Evolutionary conservation across 257 asterid species (phyloP).

Genomic region (Petunia secreta): DNA sequence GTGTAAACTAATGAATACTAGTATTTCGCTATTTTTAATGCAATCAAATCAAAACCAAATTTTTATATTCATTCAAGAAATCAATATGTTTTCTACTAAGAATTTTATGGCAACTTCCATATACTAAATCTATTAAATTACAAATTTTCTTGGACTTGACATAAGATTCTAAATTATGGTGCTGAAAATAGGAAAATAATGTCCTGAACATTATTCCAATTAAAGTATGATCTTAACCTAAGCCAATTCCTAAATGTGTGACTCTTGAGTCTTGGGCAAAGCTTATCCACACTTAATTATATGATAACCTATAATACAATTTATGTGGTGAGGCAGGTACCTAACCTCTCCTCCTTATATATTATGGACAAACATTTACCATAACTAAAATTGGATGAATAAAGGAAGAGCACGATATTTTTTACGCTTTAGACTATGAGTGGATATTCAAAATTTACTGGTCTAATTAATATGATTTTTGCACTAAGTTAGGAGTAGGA

Average conservation of each 20-base stretch:
- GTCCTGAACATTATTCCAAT: background rate
- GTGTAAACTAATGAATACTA: background rate
- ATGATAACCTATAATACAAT: too few species aligned
- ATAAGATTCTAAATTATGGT: background rate
- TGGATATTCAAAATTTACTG: too few species aligned
- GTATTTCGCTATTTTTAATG: background rate
- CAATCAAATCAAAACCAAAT: constrained; percentile 17
- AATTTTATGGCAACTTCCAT: constrained; percentile 20
- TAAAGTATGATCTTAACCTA: constrained; percentile 4
- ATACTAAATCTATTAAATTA: background rate
- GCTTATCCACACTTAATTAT: background rate
- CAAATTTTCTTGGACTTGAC: background rate
- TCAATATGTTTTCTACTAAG: background rate
- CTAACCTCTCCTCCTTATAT: too few species aligned
- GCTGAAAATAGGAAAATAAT: background rate
- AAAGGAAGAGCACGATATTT: too few species aligned
- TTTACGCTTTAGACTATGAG: too few species aligned
- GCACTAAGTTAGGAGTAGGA: too few species aligned
- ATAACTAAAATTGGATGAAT: too few species aligned
- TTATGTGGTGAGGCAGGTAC: too few species aligned
- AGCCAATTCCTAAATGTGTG: constrained; percentile 7
- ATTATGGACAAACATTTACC: too few species aligned
- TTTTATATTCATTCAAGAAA: background rate
- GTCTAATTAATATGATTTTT: too few species aligned
- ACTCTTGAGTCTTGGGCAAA: background rate